Conservation (phyloP, 768 basidiomycete species). For the Pholiota conissans region DNA sequence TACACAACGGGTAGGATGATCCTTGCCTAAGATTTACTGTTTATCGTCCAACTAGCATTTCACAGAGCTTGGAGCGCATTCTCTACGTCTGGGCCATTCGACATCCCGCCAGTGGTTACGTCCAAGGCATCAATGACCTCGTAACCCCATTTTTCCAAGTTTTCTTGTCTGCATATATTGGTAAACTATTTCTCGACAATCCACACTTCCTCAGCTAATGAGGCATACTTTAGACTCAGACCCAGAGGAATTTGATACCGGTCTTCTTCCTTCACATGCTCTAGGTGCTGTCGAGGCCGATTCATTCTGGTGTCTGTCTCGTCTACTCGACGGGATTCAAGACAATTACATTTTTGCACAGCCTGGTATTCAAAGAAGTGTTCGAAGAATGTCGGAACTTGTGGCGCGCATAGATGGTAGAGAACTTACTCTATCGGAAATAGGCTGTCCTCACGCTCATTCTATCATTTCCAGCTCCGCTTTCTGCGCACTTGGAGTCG, state of each 20-base stretch:
- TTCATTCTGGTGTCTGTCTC: constrained; percentile 96
- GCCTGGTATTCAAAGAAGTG: constrained; percentile 93
- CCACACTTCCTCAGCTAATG: background rate
- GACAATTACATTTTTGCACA: constrained; percentile 98
- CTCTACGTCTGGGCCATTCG: constrained; percentile 99
- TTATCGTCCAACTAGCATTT: constrained; percentile 16
- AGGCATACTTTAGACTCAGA: constrained; percentile 66
- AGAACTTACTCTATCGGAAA: constrained; percentile 16
- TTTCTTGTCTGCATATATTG: constrained; percentile 93
- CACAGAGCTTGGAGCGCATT: constrained; percentile 88
- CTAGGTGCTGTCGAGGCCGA: constrained; percentile 93
- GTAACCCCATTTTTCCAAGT: constrained; percentile 98
- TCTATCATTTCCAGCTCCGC: constrained; percentile 55
- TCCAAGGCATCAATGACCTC: constrained; percentile 98
- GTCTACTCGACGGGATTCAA: constrained; percentile 94
- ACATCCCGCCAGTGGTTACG: constrained; percentile 97
- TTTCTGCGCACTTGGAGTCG: constrained; percentile 81
- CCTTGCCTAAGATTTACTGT: background rate
- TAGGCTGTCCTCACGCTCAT: background rate
- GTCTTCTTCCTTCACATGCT: constrained; percentile 63
- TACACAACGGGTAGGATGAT: constrained; percentile 77
- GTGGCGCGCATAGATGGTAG: constrained; percentile 89
- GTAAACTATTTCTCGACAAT: constrained; percentile 36
- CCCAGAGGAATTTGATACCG: constrained; percentile 86
- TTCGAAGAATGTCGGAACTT: constrained; percentile 91